Percentiles rank a stretch among this genome's conserved stretches.
Conservation (phyloP, 306 rosid species). For the Lithocarpus polystachyus region DNA sequence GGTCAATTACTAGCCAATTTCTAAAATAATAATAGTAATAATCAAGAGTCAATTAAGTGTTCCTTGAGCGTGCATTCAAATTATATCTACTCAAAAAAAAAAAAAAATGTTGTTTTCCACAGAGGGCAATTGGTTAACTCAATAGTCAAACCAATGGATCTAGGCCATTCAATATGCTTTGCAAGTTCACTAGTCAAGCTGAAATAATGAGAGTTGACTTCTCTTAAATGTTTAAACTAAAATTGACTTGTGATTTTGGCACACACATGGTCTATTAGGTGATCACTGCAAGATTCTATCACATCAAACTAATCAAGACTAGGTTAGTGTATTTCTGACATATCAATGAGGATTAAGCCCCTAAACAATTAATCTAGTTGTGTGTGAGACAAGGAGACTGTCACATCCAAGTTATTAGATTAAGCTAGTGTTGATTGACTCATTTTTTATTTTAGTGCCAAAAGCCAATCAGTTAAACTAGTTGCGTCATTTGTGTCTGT, state of each 20-base stretch:
- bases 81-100: background rate
- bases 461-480: slow-evolving; percentile 23
- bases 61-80: too few relatives aligned
- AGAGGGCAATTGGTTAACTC: background rate
- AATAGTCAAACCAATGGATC: slow-evolving; percentile 41
- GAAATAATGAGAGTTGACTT: slow-evolving; percentile 53
- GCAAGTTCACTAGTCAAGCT: slow-evolving; percentile 41
- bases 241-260: slow-evolving; percentile 46
- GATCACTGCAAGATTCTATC: slow-evolving; percentile 36
- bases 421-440: slow-evolving; percentile 20
- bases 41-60: too few relatives aligned
- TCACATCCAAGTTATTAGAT: background rate
- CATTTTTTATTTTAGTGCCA: background rate
- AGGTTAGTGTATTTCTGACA: slow-evolving; percentile 17
- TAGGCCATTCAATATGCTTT: slow-evolving; percentile 43
- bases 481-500: background rate
- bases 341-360: slow-evolving; percentile 4
- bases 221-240: slow-evolving; percentile 12
- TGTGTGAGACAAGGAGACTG: background rate
- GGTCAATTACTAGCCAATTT: too few relatives aligned
- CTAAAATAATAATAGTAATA: too few relatives aligned
- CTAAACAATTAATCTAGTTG: background rate
- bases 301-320: slow-evolving; percentile 28
- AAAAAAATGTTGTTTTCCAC: background rate
- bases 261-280: slow-evolving; percentile 26